Conservation (phyloP, 164 flowering plant species). For the Litsea cubeba region DNA sequence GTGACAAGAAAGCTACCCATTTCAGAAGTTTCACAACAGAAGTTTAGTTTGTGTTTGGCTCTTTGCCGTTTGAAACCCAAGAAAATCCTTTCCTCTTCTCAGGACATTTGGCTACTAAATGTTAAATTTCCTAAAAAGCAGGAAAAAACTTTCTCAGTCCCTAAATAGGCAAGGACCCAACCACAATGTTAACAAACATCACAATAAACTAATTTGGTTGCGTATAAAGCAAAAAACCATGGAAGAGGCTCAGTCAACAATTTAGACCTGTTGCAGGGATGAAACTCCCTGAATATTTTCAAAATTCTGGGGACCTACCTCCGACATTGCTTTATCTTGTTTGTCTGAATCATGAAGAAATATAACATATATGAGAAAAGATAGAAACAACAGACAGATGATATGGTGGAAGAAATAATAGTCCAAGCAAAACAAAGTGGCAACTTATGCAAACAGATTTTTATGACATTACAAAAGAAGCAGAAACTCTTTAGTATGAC, state of each 20-base stretch:
- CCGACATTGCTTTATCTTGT: constrained; percentile 14
- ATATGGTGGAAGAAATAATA: neutral
- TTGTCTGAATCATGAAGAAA: constrained; percentile 29
- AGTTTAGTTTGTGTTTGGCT: neutral
- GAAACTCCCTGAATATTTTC: constrained; percentile 8
- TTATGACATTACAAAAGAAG: neutral
- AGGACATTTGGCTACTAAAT: neutral
- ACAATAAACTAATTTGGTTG: neutral
- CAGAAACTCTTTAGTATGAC: neutral
- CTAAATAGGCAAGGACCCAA: neutral
- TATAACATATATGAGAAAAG: neutral
- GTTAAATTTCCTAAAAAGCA: neutral
- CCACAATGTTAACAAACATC: neutral
- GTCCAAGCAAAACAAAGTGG: neutral
- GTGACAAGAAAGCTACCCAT: constrained; percentile 15
- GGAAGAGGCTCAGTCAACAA: constrained; percentile 30
- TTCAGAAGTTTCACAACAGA: neutral
- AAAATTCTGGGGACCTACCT: constrained; percentile 11
- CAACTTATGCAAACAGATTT: neutral
- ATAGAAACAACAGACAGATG: neutral
- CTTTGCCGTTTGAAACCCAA: neutral
- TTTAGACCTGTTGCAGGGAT: constrained; percentile 11
- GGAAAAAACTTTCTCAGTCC: neutral
- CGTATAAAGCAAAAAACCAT: constrained; percentile 9
- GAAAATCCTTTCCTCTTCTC: neutral